Conservation (phyloP, 164 flowering plant species). For the Vitis rotundifolia region DNA sequence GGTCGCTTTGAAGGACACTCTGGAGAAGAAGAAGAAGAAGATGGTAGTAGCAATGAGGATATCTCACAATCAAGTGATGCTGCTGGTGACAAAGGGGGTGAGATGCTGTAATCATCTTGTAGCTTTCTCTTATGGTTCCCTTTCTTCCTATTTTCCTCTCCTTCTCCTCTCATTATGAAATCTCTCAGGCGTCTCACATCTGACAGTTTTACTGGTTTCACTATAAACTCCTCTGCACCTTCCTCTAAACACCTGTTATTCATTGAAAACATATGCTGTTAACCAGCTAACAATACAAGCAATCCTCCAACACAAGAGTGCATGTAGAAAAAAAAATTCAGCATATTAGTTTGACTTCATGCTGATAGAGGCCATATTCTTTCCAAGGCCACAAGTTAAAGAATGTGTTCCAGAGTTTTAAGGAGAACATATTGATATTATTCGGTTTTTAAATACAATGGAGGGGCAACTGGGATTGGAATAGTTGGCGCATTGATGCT, state of each 20-base stretch:
- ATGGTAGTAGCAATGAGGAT: not conserved
- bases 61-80: not conserved
- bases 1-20: conserved; percentile 17
- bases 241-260: conserved; percentile 73
- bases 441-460: no score
- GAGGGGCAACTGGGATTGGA: no score
- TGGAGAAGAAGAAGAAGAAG: conserved; percentile 3
- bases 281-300: not conserved
- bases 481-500: no score
- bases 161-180: conserved; percentile 38
- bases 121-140: conserved; percentile 13
- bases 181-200: conserved; percentile 71
- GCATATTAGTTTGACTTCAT: no score
- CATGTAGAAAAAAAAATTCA: no score
- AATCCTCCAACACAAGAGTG: not conserved
- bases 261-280: not conserved
- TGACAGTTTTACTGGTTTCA: conserved; percentile 83
- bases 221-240: conserved; percentile 84
- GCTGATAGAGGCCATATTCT: no score
- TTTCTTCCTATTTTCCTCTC: conserved; percentile 15
- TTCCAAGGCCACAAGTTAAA: no score
- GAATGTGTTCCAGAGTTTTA: no score
- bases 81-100: not conserved
- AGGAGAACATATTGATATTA: no score
- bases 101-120: not conserved